Percentiles rank a stretch among this genome's conserved stretches.
These are phyloP conservation scores for Plasmodium vivax DNA, from an alignment of 169 alveolate species.

Conservation along the genomic window DNA sequence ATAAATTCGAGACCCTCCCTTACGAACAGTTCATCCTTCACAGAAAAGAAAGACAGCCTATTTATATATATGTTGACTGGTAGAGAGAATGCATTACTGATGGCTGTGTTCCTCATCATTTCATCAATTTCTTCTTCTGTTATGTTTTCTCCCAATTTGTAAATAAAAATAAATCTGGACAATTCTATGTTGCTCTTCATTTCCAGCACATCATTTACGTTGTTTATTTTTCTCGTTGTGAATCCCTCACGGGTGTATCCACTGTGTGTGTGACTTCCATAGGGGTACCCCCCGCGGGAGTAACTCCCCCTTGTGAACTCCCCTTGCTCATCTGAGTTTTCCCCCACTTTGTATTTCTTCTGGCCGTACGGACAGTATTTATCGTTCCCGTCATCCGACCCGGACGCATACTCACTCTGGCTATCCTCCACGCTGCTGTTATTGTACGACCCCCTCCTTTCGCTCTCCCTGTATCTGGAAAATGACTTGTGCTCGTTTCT, in stretches of 20 bases:
- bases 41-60: constrained; percentile 46
- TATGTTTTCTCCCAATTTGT: constrained; percentile 35
- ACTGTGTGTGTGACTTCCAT: constrained; percentile 3
- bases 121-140: constrained; percentile 82
- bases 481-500: not conserved
- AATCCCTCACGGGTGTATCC: not conserved
- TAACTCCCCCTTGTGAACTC: not conserved
- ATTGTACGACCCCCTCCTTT: not conserved
- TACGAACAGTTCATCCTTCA: constrained; percentile 48
- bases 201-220: constrained; percentile 29
- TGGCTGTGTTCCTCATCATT: constrained; percentile 79
- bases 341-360: constrained; percentile 14
- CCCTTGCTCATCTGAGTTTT: not conserved
- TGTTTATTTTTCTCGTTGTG: not conserved
- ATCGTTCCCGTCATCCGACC: constrained; percentile 1
- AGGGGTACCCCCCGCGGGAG: not conserved
- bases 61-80: constrained; percentile 75
- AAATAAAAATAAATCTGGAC: constrained; percentile 64
- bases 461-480: not conserved
- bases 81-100: constrained; percentile 80
- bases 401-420: constrained; percentile 39
- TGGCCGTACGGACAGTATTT: not conserved
- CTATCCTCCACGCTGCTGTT: not conserved
- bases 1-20: constrained; percentile 58
- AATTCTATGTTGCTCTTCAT: constrained; percentile 35